Base-by-base conservation (phyloP, 331 rosid genomes). In the Acacia concinna region DNA sequence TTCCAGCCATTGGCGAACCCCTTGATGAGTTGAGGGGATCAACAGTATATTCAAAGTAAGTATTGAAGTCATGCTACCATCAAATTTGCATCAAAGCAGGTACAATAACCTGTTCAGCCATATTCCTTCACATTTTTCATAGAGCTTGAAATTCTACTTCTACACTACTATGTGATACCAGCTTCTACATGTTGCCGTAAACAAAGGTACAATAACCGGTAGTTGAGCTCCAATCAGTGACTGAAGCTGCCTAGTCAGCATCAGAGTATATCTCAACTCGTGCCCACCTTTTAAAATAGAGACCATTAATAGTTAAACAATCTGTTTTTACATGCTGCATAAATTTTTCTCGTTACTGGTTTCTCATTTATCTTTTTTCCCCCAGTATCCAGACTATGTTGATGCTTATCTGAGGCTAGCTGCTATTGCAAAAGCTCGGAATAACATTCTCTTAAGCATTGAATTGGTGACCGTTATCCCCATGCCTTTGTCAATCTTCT, bases 331-430 rank as follows among this genome's bases (percentile, higher is more conserved):
- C 21, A 35, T 20, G 4, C 31, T 21, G 6, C 71, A 66, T 20
- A 66, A 8, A 49, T 76, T 73, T 73, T 79, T 84, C 71, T 76
- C 44, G 23, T 65, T 6, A 28, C 25, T 52, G 62, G 7, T 47
- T 82, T 67, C 73, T 71, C 75, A 41, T 71, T 43, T 52, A 35
- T 3, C 49, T 70, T 52, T 75, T 46, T 2, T 20, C 13, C 60
- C 79, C 79, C 98, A 96, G 99, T 93, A 85, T 81, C 97, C 98
- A 68, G 98, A 93, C 79, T 96, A 96, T 79, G 73, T 93, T 47
- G 99, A 96, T 85, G 96, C 97, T 17, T 88, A 90, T 87, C 85
- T 96, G 90, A 88, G 99, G 84, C 94, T 96, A 67, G 97, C 97
- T 84, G 86, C 97, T 78, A 92, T 96, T 84, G 97, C 99, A 40